phyloP scores from a whole-genome alignment of 164 flowering plant genomes.

The Stephania yunnanensis region DNA sequence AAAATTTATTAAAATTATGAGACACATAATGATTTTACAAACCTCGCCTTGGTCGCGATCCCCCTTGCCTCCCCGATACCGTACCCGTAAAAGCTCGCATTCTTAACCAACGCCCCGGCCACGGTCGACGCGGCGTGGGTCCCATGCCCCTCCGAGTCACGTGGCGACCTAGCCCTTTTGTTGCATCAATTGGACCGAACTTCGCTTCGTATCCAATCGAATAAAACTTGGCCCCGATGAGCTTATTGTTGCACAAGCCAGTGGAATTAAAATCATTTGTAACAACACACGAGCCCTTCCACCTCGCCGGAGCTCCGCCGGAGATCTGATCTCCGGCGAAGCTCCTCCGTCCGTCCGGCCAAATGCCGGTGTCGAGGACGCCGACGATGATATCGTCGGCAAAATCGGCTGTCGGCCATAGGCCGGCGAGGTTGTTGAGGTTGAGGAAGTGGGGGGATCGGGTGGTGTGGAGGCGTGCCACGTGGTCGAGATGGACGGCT shows the following conservation, averaged over 20 bases:
- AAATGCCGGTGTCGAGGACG: constrained; percentile 78
- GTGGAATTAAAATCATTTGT: constrained; percentile 32
- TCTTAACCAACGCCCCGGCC: constrained; percentile 53
- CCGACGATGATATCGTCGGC: constrained; percentile 72
- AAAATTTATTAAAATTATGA: too few relatives aligned
- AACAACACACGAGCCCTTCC: constrained; percentile 60
- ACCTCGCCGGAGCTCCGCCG: constrained; percentile 38
- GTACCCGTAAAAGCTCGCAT: constrained; percentile 52
- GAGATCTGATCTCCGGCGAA: constrained; percentile 48
- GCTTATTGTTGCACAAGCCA: constrained; percentile 53
- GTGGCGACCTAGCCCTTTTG: constrained; percentile 52
- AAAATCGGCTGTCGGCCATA: constrained; percentile 63
- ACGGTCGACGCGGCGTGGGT: constrained; percentile 90
- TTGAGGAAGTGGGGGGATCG: constrained; percentile 67
- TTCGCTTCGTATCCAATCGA: constrained; percentile 46
- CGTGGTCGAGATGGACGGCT: constrained; percentile 47
- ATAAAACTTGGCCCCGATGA: constrained; percentile 69
- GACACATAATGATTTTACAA: too few relatives aligned
- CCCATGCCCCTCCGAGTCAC: constrained; percentile 91
- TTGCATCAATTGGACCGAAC: constrained; percentile 27
- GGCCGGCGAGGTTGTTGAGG: constrained; percentile 43
- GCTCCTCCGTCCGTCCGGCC: constrained; percentile 70
- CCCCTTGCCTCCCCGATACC: constrained; percentile 75
- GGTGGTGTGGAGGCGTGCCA: constrained; percentile 62
- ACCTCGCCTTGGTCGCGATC: constrained; percentile 66